Percentiles rank a stretch among this genome's conserved stretches.
Evolutionary conservation across 2,329 filamentous ascomycete genomes (phyloP).

Genomic region (Colletotrichum nymphaeae): DNA sequence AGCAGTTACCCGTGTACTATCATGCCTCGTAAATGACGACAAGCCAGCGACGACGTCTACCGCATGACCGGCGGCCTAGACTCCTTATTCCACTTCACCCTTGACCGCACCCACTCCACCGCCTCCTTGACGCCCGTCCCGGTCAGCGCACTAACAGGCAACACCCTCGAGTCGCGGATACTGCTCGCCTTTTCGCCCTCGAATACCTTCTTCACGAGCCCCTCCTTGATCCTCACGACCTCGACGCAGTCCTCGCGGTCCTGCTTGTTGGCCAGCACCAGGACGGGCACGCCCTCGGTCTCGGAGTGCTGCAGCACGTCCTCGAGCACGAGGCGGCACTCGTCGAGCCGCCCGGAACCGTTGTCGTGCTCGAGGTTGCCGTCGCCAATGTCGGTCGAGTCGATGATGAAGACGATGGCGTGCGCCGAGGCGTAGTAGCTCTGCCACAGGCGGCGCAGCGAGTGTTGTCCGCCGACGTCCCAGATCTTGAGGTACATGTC

Average conservation of each 20-base stretch:
- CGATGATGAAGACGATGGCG: slow-evolving; percentile 97
- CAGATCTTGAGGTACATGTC: slow-evolving; percentile 99
- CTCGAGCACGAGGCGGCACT: slow-evolving; percentile 91
- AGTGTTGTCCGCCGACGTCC: slow-evolving; percentile 96
- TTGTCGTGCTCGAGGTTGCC: slow-evolving; percentile 69
- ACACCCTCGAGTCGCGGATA: slow-evolving; percentile 88
- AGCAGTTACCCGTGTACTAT: neutral
- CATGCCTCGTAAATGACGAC: slow-evolving; percentile 25
- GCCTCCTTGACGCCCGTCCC: slow-evolving; percentile 91
- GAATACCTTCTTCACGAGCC: slow-evolving; percentile 93
- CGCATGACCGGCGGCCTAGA: slow-evolving; percentile 91
- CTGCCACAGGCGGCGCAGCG: slow-evolving; percentile 91
- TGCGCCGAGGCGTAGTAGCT: slow-evolving; percentile 95
- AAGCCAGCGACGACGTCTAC: slow-evolving; percentile 55
- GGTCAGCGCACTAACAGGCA: slow-evolving; percentile 92
- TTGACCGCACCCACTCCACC: slow-evolving; percentile 93
- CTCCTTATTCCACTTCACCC: slow-evolving; percentile 98
- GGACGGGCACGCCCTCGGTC: slow-evolving; percentile 88
- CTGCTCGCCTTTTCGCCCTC: slow-evolving; percentile 90
- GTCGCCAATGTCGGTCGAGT: slow-evolving; percentile 93
- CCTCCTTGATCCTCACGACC: slow-evolving; percentile 97
- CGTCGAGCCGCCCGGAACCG: slow-evolving; percentile 75
- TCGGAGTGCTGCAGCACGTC: slow-evolving; percentile 89
- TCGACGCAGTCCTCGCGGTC: slow-evolving; percentile 97
- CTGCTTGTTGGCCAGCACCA: slow-evolving; percentile 97